A percentile compares a stretch with the other conserved stretches of the same genome.
These are phyloP conservation scores for Elongisporangium anandrum DNA, from an alignment of 352 stramenopile genomes.

Conservation along the genomic window DNA sequence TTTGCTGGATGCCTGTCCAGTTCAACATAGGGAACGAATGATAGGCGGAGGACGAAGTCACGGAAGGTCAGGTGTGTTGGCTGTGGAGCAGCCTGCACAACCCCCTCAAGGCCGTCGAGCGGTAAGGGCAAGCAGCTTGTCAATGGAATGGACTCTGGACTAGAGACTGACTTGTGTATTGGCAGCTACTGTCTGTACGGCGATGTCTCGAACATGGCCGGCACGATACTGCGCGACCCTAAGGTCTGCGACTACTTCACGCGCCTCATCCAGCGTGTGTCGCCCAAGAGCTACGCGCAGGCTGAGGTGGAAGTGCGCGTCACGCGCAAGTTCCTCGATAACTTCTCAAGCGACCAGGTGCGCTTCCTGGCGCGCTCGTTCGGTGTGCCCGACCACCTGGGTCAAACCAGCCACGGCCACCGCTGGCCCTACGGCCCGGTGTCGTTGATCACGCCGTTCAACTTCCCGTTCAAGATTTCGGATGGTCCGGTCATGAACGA, in stretches of 20 bases:
- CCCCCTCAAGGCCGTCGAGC: slow-evolving; percentile 96
- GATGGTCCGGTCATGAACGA: slow-evolving; percentile 93
- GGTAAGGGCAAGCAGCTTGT: slow-evolving; percentile 50
- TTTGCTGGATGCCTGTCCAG: no score
- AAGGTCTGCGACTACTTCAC: slow-evolving; percentile 95
- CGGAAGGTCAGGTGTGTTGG: no score
- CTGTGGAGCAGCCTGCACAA: no score
- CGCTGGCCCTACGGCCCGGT: slow-evolving; percentile 96
- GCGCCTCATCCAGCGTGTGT: slow-evolving; percentile 94
- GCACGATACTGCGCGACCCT: slow-evolving; percentile 77
- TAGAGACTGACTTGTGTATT: background rate
- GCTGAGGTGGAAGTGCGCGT: slow-evolving; percentile 90
- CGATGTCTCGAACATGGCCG: slow-evolving; percentile 79
- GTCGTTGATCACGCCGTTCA: slow-evolving; percentile 97
- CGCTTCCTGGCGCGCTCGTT: slow-evolving; percentile 96
- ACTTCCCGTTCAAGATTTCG: slow-evolving; percentile 98
- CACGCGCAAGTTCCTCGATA: slow-evolving; percentile 96
- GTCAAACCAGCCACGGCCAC: slow-evolving; percentile 93
- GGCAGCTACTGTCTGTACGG: slow-evolving; percentile 65
- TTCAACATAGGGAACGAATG: no score
- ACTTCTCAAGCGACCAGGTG: slow-evolving; percentile 96
- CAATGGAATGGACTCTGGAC: background rate
- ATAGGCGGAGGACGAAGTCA: no score
- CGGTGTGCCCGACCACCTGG: slow-evolving; percentile 94
- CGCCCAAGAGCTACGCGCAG: slow-evolving; percentile 96